phyloP scores from a whole-genome alignment of 83 land plant genomes.

The Picea abies region DNA sequence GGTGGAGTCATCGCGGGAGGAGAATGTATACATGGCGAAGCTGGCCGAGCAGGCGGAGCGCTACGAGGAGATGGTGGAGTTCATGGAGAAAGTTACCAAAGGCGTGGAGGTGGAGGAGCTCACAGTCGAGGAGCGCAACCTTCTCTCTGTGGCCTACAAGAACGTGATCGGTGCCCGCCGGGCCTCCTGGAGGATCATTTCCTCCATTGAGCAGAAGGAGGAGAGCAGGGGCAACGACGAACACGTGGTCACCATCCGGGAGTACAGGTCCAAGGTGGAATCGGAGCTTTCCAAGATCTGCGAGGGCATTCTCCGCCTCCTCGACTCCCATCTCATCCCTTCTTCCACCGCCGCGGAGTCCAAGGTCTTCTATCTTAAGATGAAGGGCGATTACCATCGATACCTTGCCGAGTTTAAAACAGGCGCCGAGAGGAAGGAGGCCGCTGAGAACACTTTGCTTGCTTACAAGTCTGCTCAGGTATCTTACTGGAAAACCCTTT shows the following conservation, averaged over 20 bases:
- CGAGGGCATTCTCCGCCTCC: slow-evolving; percentile 44
- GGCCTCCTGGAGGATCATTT: slow-evolving; percentile 56
- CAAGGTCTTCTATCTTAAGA: slow-evolving; percentile 68
- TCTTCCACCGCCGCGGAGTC: slow-evolving; percentile 53
- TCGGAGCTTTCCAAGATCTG: slow-evolving; percentile 58
- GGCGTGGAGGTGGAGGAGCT: slow-evolving; percentile 41
- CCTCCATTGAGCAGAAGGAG: slow-evolving; percentile 64
- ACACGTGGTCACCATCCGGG: slow-evolving; percentile 47
- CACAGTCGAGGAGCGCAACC: slow-evolving; percentile 53
- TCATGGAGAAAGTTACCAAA: slow-evolving; percentile 50
- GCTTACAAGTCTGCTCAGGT: slow-evolving; percentile 34
- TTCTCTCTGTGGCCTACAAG: slow-evolving; percentile 53
- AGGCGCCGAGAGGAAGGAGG: slow-evolving; percentile 62
- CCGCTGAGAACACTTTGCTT: slow-evolving; percentile 56
- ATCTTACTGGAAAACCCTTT: too few relatives aligned
- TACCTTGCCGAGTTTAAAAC: slow-evolving; percentile 67
- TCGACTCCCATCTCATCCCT: slow-evolving; percentile 55
- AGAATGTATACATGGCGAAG: slow-evolving; percentile 40
- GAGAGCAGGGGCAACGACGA: slow-evolving; percentile 61
- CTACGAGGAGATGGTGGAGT: slow-evolving; percentile 47
- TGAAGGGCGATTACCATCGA: slow-evolving; percentile 66
- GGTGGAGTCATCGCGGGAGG: slow-evolving; percentile 26
- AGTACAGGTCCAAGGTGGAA: slow-evolving; percentile 55
- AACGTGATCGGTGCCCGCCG: slow-evolving; percentile 51
- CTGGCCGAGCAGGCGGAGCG: slow-evolving; percentile 30